Percentiles rank a stretch among this genome's conserved stretches.
Conservation (phyloP, 2,329 filamentous ascomycete species). For the Penicillium rolfsii region DNA sequence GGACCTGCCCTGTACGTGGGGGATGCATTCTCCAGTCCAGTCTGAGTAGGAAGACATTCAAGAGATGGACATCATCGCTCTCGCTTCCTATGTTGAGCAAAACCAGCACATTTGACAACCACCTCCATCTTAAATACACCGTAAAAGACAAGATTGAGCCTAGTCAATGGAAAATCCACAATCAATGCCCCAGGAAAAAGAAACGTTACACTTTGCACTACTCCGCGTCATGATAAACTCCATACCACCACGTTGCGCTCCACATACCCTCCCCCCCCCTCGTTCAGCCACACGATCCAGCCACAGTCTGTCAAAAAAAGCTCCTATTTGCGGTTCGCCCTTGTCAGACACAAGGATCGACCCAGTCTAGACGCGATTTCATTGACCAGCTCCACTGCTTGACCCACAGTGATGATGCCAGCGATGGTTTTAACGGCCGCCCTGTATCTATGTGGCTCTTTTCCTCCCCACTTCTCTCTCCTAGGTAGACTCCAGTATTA, state of each 20-base stretch:
- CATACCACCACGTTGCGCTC: constrained; percentile 14
- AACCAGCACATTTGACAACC: too few species aligned
- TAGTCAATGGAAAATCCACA: not conserved
- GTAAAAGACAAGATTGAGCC: not conserved
- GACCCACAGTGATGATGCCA: constrained; percentile 28
- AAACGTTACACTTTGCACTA: not conserved
- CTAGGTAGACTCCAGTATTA: not conserved
- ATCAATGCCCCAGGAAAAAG: not conserved
- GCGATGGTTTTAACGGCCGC: constrained; percentile 16
- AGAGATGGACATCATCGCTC: not conserved
- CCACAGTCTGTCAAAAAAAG: not conserved
- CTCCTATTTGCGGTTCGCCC: constrained; percentile 15
- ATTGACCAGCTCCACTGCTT: constrained; percentile 10
- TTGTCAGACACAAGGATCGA: constrained; percentile 15
- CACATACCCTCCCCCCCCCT: constrained; percentile 11
- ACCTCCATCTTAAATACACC: not conserved
- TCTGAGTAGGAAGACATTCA: not conserved
- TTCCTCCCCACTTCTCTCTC: constrained; percentile 5
- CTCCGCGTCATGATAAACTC: constrained; percentile 15
- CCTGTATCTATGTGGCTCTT: constrained; percentile 18
- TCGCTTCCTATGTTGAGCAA: not conserved
- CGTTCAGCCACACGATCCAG: constrained; percentile 3
- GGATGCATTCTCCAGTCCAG: not conserved
- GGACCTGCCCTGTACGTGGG: not conserved
- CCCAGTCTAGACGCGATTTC: constrained; percentile 10